Evolutionary conservation across 1,284 basidiomycete species (phyloP), one percentile per base, ranked within the genome.

Genomic region (Naganishia cerealis): DNA sequence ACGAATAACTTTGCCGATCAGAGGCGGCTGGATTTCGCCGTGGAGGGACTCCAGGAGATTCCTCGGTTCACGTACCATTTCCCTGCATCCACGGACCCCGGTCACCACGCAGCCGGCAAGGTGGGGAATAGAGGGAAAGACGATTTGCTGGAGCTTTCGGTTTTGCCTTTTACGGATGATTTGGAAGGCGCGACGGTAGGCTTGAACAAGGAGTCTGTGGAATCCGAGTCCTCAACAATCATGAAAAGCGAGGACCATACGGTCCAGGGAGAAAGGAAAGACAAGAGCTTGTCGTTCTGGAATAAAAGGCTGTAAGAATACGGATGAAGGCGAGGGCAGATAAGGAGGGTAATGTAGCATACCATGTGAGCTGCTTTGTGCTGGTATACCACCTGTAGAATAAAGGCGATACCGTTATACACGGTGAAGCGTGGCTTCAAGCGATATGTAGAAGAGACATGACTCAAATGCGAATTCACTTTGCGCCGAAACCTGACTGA

Each of bases 51-150:
- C n/a, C 61, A 63, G 29, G 61, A 63, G 15, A 18, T 63, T 26
- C 16, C 50, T 8, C 26, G 61, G 36, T 63, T 63, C 50, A 54
- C 61, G 6, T 63, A 63, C 40, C 61, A 63, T 42, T 63, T 63
- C 61, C 61, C 61, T 15, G 43, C 58, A 50, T n/a, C 26, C 6
- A 61, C 58, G 1, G 21, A 29, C 36, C 26, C 18, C 55, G 55
- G 21, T 24, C n/a, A 9, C 15, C n/a, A 24, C 12, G 46, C 46
- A 7, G 46, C 15, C 24, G 46, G 46, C 4, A 50, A 50, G 21
- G 3, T 2, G n/a, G 46, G 24, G 8, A 24, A 10, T 3, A 8
- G 46, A 10, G n/a, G n/a, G 46, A 24, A 50, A 21, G 46, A 50
- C n/a, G n/a, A 50, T 9, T 9, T 50, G n/a, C 7, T 24, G 46